phyloP scores from a whole-genome alignment of 257 asterid genomes.

The Orobanche coerulescens region DNA sequence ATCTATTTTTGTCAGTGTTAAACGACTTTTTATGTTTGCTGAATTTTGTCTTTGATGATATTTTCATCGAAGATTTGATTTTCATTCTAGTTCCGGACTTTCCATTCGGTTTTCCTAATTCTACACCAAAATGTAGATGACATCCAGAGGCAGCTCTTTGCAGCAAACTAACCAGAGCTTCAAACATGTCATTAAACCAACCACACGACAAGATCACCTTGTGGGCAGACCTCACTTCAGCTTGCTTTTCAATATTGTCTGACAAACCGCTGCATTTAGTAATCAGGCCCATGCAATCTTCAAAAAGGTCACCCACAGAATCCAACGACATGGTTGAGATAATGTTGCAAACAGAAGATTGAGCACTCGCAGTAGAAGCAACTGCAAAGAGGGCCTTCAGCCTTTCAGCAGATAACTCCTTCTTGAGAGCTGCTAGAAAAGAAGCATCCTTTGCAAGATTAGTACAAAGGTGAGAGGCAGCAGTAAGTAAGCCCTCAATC shows the following conservation, averaged over 20 bases:
- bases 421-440: constrained; percentile 41
- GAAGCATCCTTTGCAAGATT: constrained; percentile 51
- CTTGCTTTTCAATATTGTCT: constrained; percentile 49
- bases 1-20: constrained; percentile 21
- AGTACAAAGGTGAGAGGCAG: constrained; percentile 63
- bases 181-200: constrained; percentile 80
- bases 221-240: constrained; percentile 71
- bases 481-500: constrained; percentile 61
- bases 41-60: constrained; percentile 39
- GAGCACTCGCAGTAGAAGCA: constrained; percentile 71
- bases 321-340: constrained; percentile 51
- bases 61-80: constrained; percentile 29
- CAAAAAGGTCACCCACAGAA: constrained; percentile 46
- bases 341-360: constrained; percentile 67
- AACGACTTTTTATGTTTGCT: constrained; percentile 31
- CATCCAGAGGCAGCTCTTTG: constrained; percentile 58
- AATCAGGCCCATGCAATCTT: constrained; percentile 66
- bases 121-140: constrained; percentile 36
- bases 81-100: constrained; percentile 35
- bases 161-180: constrained; percentile 46
- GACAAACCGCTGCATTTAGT: constrained; percentile 45
- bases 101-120: constrained; percentile 25
- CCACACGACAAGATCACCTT: constrained; percentile 64
- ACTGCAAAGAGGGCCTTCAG: constrained; percentile 55
- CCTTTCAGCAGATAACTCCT: constrained; percentile 51